Base-by-base conservation (phyloP, 345 rosid genomes). In the Hypericum perforatum region DNA sequence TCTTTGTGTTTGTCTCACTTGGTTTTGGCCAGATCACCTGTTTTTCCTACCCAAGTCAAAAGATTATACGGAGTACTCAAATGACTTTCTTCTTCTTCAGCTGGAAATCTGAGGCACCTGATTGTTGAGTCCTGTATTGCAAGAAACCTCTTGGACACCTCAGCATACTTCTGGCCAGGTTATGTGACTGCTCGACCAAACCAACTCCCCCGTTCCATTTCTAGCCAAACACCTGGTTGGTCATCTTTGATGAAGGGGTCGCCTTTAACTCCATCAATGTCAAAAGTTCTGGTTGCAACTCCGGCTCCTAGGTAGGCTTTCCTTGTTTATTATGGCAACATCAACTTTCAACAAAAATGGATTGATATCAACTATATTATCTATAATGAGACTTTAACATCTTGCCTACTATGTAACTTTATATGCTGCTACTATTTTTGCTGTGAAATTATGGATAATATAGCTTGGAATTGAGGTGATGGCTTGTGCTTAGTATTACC, bases 281-380 rank as follows among this genome's bases (percentile, higher is more conserved):
- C 63, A 64, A 88, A 66, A 60, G 67, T 78, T 52, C 67, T 88
- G 64, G 77, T 82, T 70, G 71, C 83, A 67, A 78, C 94, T 70
- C 95, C 98, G 45, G 98, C 95, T 70, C 71, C 95, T 71, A 78
- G 95, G 97, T 92, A 76, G 71, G 76, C 66, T 68, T 54, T 63
- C 41, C 36, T 36, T 45, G 49, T 38, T 29, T 22, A 57, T 12
- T 22, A 45, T 44, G 16, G 8, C 49, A 7, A 10, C 11, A 39
- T 7, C 43, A 11, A 22, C 32, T 22, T 4, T 22, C 32, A 22
- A 22, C 1, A 1, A 22, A 22, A 22, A 22, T 1, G 32, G 32
- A 22, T 22, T 1, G 4, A 22, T 1, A 22, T 22, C 32, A 22
- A 22, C 32, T 22, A 22, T 22, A 22, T 1, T 22, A 22, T 22